A percentile compares a stretch with the other conserved stretches of the same genome.
These are phyloP conservation scores for Aspergillus affinis DNA, from an alignment of 495 filamentous ascomycete species.

Conservation along the genomic window DNA sequence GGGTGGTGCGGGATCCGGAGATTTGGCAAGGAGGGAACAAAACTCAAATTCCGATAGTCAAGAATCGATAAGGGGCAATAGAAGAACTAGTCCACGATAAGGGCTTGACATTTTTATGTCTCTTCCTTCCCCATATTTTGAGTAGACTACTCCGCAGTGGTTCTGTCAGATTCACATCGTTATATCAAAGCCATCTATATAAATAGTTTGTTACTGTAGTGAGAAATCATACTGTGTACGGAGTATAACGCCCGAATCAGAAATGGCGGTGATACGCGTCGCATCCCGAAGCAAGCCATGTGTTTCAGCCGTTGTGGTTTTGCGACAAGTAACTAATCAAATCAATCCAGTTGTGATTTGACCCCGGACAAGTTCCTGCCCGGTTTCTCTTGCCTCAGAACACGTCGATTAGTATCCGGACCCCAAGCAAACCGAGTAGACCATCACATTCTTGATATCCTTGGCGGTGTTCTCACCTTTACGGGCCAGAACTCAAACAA, in stretches of 20 bases:
- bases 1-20: conserved; percentile 19
- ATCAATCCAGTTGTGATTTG: background rate
- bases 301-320: background rate
- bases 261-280: conserved; percentile 16
- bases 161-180: background rate
- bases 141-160: background rate
- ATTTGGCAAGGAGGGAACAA: conserved; percentile 9
- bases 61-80: conserved; percentile 17
- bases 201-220: background rate
- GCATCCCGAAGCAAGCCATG: conserved; percentile 2
- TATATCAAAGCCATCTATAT: background rate
- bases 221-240: background rate
- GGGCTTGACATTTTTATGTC: background rate
- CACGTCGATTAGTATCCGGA: too few relatives aligned
- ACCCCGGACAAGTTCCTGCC: background rate
- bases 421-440: too few relatives aligned
- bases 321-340: too few relatives aligned
- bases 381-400: too few relatives aligned
- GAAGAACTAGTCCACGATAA: background rate
- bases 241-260: conserved; percentile 15
- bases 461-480: too few relatives aligned
- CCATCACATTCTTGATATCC: too few relatives aligned
- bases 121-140: background rate
- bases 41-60: conserved; percentile 20
- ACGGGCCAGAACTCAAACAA: background rate